These are phyloP conservation scores for Solanum sparsipilum DNA, from an alignment of 257 asterid genomes.

Conservation along the genomic window DNA sequence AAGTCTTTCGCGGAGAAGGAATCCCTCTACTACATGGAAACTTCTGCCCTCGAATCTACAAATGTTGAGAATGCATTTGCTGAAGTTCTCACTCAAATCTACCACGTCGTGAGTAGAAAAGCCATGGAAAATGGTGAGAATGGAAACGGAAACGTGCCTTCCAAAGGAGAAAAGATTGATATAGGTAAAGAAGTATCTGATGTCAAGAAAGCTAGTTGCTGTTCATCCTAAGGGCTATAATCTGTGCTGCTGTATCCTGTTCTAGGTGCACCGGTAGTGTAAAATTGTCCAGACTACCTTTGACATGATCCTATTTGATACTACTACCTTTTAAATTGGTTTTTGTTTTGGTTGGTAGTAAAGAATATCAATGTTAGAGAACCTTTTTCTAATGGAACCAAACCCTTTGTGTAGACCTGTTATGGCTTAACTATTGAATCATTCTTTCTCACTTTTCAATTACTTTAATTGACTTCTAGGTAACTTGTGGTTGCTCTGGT, in stretches of 20 bases:
- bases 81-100: constrained; percentile 66
- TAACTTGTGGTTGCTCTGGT: not conserved
- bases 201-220: constrained; percentile 60
- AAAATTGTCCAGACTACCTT: not conserved
- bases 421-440: not conserved
- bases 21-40: constrained; percentile 80
- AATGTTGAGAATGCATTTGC: constrained; percentile 70
- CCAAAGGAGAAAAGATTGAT: constrained; percentile 70
- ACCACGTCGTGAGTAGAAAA: constrained; percentile 60
- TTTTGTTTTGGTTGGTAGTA: not conserved
- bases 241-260: not conserved
- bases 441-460: not conserved
- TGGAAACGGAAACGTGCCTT: constrained; percentile 36
- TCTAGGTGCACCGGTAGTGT: not conserved
- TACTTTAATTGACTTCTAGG: not conserved
- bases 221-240: constrained; percentile 19
- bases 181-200: constrained; percentile 62
- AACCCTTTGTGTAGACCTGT: not conserved
- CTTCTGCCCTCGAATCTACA: constrained; percentile 72
- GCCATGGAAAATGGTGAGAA: constrained; percentile 54
- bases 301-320: not conserved
- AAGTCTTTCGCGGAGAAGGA: constrained; percentile 70
- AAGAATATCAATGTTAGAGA: not conserved
- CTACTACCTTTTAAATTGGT: not conserved
- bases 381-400: not conserved